Evolutionary conservation across 164 flowering plant species (phyloP).

Genomic region (Kingdonia uniflora): DNA sequence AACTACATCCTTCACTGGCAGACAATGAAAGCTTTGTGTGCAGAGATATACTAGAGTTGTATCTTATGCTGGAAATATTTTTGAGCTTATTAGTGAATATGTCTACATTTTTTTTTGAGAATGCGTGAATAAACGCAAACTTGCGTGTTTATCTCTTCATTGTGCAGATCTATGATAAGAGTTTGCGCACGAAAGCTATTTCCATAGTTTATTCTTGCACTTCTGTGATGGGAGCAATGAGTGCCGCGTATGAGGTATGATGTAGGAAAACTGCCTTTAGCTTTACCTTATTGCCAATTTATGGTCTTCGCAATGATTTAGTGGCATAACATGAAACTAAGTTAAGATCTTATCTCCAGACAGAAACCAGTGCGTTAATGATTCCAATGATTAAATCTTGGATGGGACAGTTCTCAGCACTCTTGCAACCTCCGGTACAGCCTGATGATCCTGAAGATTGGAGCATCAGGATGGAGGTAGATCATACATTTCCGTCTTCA

Average conservation of each 20-base stretch:
- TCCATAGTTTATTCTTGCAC: slow-evolving; percentile 65
- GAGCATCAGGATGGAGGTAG: slow-evolving; percentile 92
- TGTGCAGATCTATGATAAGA: slow-evolving; percentile 62
- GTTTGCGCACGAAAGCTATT: slow-evolving; percentile 63
- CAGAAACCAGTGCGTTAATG: slow-evolving; percentile 56
- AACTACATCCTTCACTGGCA: too few relatives aligned
- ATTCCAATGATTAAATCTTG: slow-evolving; percentile 64
- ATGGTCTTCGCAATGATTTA: neutral
- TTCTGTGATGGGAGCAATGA: slow-evolving; percentile 72
- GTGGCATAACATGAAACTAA: slow-evolving; percentile 10
- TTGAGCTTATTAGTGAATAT: too few relatives aligned
- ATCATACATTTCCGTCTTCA: neutral
- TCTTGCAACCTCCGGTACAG: slow-evolving; percentile 56
- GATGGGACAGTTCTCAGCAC: slow-evolving; percentile 60
- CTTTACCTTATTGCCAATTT: neutral
- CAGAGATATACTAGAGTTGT: too few relatives aligned
- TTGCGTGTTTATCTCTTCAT: slow-evolving; percentile 3
- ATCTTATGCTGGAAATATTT: too few relatives aligned
- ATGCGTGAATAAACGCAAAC: too few relatives aligned
- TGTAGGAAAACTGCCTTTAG: neutral
- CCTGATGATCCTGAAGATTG: slow-evolving; percentile 91
- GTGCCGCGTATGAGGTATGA: slow-evolving; percentile 73
- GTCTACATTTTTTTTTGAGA: too few relatives aligned
- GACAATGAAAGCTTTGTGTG: too few relatives aligned
- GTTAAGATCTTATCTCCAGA: slow-evolving; percentile 29